Percentiles rank a stretch among this genome's conserved stretches.
Conservation (phyloP, 2,329 filamentous ascomycete genomes). For the Sporothrix phasma region DNA sequence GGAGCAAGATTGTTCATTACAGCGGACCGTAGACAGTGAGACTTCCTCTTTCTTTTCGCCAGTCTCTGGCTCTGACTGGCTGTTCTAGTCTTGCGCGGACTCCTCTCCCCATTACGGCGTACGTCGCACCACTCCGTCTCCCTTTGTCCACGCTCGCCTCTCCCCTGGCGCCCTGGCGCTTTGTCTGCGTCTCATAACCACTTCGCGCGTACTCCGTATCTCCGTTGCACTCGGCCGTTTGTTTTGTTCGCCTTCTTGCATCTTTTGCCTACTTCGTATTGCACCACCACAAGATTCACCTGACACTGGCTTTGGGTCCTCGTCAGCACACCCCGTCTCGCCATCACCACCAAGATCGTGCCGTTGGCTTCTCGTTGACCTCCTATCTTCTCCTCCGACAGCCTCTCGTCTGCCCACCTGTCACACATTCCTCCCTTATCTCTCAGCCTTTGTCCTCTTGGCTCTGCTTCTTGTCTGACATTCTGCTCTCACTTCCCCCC, state of each 20-base stretch:
- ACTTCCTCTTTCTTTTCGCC: neutral
- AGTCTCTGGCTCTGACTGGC: no score
- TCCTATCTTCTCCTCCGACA: neutral
- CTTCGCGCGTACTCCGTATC: neutral
- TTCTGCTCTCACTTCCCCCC: neutral
- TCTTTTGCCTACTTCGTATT: no score
- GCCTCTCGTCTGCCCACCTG: neutral
- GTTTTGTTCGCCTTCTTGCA: neutral
- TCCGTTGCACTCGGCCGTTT: neutral
- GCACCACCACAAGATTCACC: no score
- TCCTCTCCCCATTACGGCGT: no score
- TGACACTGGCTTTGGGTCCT: no score
- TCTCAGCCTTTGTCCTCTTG: neutral
- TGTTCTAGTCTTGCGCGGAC: neutral
- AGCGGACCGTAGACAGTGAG: neutral
- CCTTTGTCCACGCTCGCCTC: constrained; percentile 5
- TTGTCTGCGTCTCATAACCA: neutral
- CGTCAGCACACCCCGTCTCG: neutral
- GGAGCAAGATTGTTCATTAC: constrained; percentile 1
- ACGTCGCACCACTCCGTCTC: no score
- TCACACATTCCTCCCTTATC: neutral
- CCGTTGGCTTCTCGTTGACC: neutral
- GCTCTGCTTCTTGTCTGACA: neutral
- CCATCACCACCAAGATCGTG: neutral
- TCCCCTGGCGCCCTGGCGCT: neutral